phyloP scores from a whole-genome alignment of 148 eudicot genomes.

The Heliosperma pusillum region DNA sequence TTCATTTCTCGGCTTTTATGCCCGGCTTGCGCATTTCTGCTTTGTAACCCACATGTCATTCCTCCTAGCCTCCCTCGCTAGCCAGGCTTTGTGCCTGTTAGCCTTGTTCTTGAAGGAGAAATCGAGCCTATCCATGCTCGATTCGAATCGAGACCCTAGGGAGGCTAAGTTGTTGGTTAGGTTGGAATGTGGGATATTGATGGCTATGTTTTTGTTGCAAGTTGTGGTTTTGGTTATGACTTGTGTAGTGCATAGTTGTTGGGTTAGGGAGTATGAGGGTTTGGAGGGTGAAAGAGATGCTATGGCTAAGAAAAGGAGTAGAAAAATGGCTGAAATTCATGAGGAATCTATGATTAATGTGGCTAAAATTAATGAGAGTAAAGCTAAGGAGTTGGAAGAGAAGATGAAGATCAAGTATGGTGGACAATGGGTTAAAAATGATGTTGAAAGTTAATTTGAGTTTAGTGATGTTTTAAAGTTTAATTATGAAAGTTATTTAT shows the following conservation, averaged over 20 bases:
- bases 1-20: conserved; percentile 61
- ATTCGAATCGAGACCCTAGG: conserved; percentile 45
- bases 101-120: conserved; percentile 56
- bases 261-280: conserved; percentile 53
- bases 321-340: conserved; percentile 35
- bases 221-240: conserved; percentile 38
- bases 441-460: conserved; percentile 14
- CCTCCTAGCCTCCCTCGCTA: conserved; percentile 43
- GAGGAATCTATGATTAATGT: conserved; percentile 47
- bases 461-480: background rate
- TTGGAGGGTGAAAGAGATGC: conserved; percentile 49
- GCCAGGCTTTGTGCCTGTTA: conserved; percentile 43
- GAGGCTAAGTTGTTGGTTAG: conserved; percentile 67
- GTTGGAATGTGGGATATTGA: conserved; percentile 62
- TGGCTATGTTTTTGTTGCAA: conserved; percentile 64
- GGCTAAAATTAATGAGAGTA: conserved; percentile 33
- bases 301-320: conserved; percentile 33
- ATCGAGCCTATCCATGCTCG: conserved; percentile 46
- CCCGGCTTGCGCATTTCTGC: conserved; percentile 54
- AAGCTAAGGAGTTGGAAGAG: conserved; percentile 32
- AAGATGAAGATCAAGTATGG: conserved; percentile 26
- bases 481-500: no score
- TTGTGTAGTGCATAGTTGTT: conserved; percentile 55
- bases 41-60: conserved; percentile 52
- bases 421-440: conserved; percentile 17